Conservation (phyloP, 2,329 filamentous ascomycete species). For the Penicillium sp. region DNA sequence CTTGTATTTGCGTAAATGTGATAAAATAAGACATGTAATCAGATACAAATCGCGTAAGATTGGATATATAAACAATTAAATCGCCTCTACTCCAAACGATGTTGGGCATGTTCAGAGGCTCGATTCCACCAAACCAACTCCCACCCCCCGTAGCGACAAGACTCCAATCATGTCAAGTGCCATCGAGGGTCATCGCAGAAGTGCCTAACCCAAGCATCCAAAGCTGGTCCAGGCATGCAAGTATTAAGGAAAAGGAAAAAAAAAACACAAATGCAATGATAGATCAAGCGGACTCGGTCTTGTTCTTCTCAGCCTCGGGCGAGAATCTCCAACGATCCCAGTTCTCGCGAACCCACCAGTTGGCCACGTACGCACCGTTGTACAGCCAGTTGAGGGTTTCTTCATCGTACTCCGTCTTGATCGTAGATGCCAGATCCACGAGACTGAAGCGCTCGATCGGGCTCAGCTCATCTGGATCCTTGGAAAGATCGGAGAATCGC, state of each 20-base stretch:
- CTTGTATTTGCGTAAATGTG: background rate
- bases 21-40: conserved; percentile 5
- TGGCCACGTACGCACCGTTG: conserved; percentile 29
- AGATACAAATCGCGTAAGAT: conserved; percentile 2
- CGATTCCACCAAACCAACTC: background rate
- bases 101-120: background rate
- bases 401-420: conserved; percentile 21
- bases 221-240: conserved; percentile 9
- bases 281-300: background rate
- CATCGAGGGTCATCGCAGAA: background rate
- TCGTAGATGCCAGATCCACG: conserved; percentile 19
- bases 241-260: background rate
- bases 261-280: background rate
- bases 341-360: conserved; percentile 35
- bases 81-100: conserved; percentile 10
- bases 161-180: background rate
- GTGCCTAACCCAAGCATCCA: conserved; percentile 4
- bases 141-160: background rate
- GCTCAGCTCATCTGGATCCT: conserved; percentile 27
- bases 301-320: conserved; percentile 4
- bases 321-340: conserved; percentile 24
- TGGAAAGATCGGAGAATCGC: conserved; percentile 32
- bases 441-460: conserved; percentile 28
- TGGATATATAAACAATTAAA: conserved; percentile 10
- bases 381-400: conserved; percentile 25